These are phyloP conservation scores for Fusarium ramigenum DNA, from an alignment of 2,329 filamentous ascomycete genomes.

Conservation along the genomic window DNA sequence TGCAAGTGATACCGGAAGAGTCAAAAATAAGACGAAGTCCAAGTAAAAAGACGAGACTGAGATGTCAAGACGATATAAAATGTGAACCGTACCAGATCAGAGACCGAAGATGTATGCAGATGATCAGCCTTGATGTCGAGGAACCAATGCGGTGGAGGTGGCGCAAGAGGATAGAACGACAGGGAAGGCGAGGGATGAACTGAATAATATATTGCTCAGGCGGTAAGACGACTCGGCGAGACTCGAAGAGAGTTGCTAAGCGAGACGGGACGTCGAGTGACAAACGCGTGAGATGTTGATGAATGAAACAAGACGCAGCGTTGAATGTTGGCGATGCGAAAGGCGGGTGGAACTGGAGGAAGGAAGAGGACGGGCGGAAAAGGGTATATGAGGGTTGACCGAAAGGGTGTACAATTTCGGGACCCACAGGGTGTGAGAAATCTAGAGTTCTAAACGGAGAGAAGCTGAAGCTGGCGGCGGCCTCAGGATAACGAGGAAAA, in stretches of 20 bases:
- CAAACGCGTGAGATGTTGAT: constrained; percentile 21
- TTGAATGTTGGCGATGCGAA: constrained; percentile 29
- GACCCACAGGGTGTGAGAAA: constrained; percentile 22
- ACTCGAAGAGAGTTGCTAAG: constrained; percentile 10
- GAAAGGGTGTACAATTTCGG: constrained; percentile 16
- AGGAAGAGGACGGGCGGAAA: constrained; percentile 38
- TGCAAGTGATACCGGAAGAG: constrained; percentile 17
- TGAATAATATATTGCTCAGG: constrained; percentile 31
- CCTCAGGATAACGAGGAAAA: constrained; percentile 28
- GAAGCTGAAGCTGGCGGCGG: constrained; percentile 27
- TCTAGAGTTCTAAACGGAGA: neutral
- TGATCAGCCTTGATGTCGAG: constrained; percentile 24
- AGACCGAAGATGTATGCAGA: constrained; percentile 25
- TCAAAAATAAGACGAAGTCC: constrained; percentile 11
- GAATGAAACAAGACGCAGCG: constrained; percentile 24
- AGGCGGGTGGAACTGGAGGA: constrained; percentile 41
- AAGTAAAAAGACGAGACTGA: constrained; percentile 9
- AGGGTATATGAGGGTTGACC: constrained; percentile 41
- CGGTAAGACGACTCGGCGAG: constrained; percentile 4
- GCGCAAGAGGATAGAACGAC: constrained; percentile 23
- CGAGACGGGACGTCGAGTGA: constrained; percentile 14
- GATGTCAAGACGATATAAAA: constrained; percentile 31
- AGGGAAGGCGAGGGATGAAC: constrained; percentile 24
- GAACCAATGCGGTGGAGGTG: constrained; percentile 26
- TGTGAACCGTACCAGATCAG: constrained; percentile 37